Evolutionary conservation across 306 rosid species (phyloP), one percentile per base, ranked within the genome.

Genomic region (Trifolium fragiferum): DNA sequence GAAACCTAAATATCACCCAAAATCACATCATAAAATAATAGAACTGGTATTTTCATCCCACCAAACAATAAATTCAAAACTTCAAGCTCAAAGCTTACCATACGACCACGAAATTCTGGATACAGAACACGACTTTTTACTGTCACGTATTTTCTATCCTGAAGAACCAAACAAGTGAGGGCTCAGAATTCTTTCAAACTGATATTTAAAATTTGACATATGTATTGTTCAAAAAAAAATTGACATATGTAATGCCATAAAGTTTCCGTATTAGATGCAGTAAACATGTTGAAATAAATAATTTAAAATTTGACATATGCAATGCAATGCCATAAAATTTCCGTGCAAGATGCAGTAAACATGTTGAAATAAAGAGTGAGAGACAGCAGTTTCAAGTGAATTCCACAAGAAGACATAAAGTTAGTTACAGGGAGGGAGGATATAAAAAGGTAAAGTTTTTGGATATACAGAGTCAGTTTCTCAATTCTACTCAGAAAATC

Each of bases 31-130:
- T 58, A 81, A 21, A 53, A n/a, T n/a, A 69, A 55, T 37, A 61
- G 33, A 51, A 16, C 21, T 47, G 14, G 51, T 65, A 49, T 21
- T 69, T 75, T 66, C 54, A 79, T 72, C 16, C 38, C 19, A 23
- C 49, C 13, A 57, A 47, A 78, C 78, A 50, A 62, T 20, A 51
- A 53, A 67, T 20, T 72, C 49, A 66, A 72, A 72, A 30, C 49
- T 37, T 70, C 50, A 66, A 55, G 25, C 53, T 66, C 70, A 60
- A 76, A 70, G 55, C 93, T 72, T 87, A 94, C 99, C 99, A 95
- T 95, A 43, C 99, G 98, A 68, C 99, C 98, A 80, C 98, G 98
- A 74, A 92, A 95, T 78, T 95, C 99, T 30, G 99, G 99, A 85
- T 82, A 80, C 40, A 92, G 78, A 47, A 92, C 92, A 51, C 97